Conservation (phyloP, 1,139 yeast species). For the Schwanniomyces etchellsii region DNA sequence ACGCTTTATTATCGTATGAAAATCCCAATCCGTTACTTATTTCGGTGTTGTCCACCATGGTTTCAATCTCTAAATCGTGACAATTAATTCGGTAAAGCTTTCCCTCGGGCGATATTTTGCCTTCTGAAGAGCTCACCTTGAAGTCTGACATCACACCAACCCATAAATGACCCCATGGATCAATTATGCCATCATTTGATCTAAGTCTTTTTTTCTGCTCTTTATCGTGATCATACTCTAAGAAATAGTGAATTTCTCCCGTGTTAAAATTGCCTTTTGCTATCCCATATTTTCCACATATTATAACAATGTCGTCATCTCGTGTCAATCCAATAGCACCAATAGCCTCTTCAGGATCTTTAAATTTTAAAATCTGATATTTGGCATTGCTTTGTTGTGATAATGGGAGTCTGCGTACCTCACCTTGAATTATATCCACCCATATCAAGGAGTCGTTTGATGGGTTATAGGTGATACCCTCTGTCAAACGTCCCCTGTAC, state of each 20-base stretch:
- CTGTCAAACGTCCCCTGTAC: conserved; percentile 53
- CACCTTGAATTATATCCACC: conserved; percentile 63
- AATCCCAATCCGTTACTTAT: conserved; percentile 85
- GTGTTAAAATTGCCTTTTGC: conserved; percentile 39
- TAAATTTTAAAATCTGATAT: conserved; percentile 38
- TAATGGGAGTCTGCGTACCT: conserved; percentile 43
- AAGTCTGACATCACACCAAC: conserved; percentile 72
- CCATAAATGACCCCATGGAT: conserved; percentile 65
- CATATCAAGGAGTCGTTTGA: conserved; percentile 55
- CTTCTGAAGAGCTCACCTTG: conserved; percentile 17
- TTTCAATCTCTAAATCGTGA: conserved; percentile 25
- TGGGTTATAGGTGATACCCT: conserved; percentile 62
- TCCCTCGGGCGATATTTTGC: conserved; percentile 33
- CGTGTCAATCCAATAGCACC: conserved; percentile 63
- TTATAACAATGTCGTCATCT: conserved; percentile 35
- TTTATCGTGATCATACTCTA: conserved; percentile 36
- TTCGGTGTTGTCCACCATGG: conserved; percentile 29
- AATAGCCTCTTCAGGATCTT: conserved; percentile 33
- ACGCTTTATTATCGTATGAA: conserved; percentile 39
- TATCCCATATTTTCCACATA: conserved; percentile 57
- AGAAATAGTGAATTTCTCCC: conserved; percentile 36
- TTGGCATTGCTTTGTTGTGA: conserved; percentile 14
- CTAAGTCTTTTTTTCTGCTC: conserved; percentile 34
- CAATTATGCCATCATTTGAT: conserved; percentile 70
- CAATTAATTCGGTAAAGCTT: conserved; percentile 35